These are phyloP conservation scores for Sporothrix pallida DNA, from an alignment of 2,329 filamentous ascomycete species.

Conservation along the genomic window DNA sequence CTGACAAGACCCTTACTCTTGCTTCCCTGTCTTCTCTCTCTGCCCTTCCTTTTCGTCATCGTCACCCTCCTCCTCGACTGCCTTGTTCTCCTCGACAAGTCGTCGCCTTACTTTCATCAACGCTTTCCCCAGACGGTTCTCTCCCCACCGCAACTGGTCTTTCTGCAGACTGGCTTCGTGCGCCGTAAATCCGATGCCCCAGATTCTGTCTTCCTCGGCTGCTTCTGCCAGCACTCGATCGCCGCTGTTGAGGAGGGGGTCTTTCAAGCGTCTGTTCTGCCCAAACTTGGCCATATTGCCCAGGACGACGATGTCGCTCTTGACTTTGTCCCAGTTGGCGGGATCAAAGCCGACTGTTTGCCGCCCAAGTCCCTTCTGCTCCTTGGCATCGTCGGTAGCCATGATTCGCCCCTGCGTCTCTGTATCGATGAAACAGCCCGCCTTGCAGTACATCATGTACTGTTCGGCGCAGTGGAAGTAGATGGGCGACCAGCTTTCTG, in stretches of 20 bases:
- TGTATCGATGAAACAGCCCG: conserved; percentile 30
- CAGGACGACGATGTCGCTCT: conserved; percentile 59
- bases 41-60: background rate
- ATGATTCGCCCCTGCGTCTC: conserved; percentile 30
- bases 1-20: background rate
- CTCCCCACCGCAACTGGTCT: conserved; percentile 61
- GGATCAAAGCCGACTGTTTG: conserved; percentile 27
- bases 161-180: conserved; percentile 51
- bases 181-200: conserved; percentile 68
- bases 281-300: conserved; percentile 68
- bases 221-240: conserved; percentile 67
- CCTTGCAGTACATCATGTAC: conserved; percentile 38
- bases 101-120: conserved; percentile 60
- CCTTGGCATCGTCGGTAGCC: conserved; percentile 31
- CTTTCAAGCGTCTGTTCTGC: conserved; percentile 14
- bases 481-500: conserved; percentile 37
- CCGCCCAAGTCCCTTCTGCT: conserved; percentile 35
- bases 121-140: conserved; percentile 68
- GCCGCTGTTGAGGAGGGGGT: conserved; percentile 61
- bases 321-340: conserved; percentile 34
- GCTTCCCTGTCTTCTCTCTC: background rate
- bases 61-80: no score
- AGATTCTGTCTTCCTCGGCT: conserved; percentile 64
- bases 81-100: background rate
- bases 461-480: conserved; percentile 43